These are phyloP conservation scores for Albifimbria verrucaria DNA, from an alignment of 2,329 filamentous ascomycete species.

Conservation along the genomic window DNA sequence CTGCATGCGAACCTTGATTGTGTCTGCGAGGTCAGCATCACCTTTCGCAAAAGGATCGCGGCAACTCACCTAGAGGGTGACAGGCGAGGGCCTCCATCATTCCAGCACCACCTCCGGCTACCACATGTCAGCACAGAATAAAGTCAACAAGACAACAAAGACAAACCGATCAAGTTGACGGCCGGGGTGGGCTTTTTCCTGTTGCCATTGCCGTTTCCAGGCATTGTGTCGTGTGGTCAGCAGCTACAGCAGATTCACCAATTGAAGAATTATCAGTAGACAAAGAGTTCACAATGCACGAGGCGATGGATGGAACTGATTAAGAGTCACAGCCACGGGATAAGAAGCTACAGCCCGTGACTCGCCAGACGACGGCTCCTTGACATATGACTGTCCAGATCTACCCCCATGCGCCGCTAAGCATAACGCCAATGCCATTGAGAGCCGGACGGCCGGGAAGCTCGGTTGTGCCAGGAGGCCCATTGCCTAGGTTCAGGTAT, in stretches of 20 bases:
- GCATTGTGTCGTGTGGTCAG: conserved; percentile 24
- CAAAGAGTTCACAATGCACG: too few relatives aligned
- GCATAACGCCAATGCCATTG: too few relatives aligned
- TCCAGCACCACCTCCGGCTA: conserved; percentile 92
- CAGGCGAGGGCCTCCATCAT: conserved; percentile 99
- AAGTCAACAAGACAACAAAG: conserved; percentile 5
- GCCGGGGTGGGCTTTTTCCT: conserved; percentile 79
- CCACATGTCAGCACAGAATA: conserved; percentile 13
- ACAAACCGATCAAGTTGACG: conserved; percentile 83
- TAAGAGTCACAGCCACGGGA: too few relatives aligned
- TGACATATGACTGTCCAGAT: neutral
- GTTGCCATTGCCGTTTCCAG: conserved; percentile 30
- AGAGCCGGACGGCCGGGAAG: neutral
- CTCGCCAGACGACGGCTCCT: too few relatives aligned
- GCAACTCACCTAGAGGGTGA: conserved; percentile 76
- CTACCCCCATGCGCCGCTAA: neutral
- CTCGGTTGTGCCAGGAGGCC: neutral
- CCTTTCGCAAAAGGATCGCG: conserved; percentile 2
- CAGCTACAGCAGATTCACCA: too few relatives aligned
- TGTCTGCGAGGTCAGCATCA: conserved; percentile 54
- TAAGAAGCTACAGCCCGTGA: too few relatives aligned
- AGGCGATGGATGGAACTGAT: too few relatives aligned
- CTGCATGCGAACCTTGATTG: conserved; percentile 99
- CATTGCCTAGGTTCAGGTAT: neutral
- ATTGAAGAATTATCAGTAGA: too few relatives aligned